These are phyloP conservation scores for Trichoderma virens DNA, from an alignment of 495 filamentous ascomycete species.

Conservation along the genomic window DNA sequence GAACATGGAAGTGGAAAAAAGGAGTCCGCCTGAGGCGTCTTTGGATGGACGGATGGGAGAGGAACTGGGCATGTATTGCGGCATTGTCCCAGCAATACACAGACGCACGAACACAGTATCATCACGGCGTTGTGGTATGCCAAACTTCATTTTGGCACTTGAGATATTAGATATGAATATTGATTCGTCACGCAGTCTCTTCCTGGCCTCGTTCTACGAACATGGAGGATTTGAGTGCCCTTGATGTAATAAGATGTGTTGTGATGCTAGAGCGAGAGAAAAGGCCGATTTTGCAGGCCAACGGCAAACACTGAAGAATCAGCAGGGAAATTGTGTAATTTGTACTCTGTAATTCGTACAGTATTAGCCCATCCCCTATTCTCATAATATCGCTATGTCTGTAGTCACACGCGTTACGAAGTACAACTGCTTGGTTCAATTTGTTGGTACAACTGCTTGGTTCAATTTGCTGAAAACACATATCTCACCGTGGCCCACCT, in stretches of 20 bases:
- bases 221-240: neutral
- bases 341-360: too few species aligned
- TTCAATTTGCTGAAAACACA: too few species aligned
- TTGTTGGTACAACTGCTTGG: too few species aligned
- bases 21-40: neutral
- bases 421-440: too few species aligned
- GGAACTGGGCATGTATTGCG: neutral
- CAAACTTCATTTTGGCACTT: slow-evolving; percentile 3
- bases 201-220: neutral
- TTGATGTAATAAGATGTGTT: neutral
- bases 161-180: slow-evolving; percentile 7
- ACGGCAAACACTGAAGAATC: too few species aligned
- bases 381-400: too few species aligned
- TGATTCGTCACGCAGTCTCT: slow-evolving; percentile 7
- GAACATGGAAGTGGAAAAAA: neutral
- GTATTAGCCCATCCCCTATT: too few species aligned
- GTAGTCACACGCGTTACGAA: too few species aligned
- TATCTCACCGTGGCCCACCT: too few species aligned
- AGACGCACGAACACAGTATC: slow-evolving; percentile 3
- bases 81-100: neutral
- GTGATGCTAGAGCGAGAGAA: too few species aligned
- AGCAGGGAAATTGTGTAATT: too few species aligned
- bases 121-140: slow-evolving; percentile 8
- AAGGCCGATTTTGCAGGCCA: too few species aligned
- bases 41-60: neutral